phyloP scores from a whole-genome alignment of 163 green algal species.

The Scenedesmus sp. region DNA sequence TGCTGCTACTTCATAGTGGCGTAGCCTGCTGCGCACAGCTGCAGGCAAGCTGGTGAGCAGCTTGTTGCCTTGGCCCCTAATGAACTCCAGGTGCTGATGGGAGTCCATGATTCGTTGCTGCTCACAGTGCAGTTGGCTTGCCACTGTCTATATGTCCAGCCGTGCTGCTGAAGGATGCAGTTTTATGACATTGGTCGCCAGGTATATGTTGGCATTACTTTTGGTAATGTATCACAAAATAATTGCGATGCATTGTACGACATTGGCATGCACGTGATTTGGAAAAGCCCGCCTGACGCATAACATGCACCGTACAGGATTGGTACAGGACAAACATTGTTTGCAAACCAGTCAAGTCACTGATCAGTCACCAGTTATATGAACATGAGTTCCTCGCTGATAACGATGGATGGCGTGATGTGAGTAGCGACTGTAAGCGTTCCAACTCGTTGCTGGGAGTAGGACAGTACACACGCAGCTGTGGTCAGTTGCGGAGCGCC shows the following conservation, averaged over 20 bases:
- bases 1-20: conserved; percentile 37
- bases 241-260: neutral
- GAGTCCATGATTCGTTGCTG: neutral
- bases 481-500: neutral
- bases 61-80: conserved; percentile 27
- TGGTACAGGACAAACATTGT: neutral
- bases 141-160: no score
- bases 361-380: no score
- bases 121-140: neutral
- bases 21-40: neutral
- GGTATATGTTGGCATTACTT: no score
- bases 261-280: neutral
- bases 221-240: no score
- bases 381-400: no score
- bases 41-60: conserved; percentile 38
- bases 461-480: neutral
- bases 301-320: no score
- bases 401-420: no score
- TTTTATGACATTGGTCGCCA: neutral
- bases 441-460: no score
- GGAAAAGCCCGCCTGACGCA: conserved; percentile 7
- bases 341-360: no score
- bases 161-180: no score
- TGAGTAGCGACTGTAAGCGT: no score
- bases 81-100: conserved; percentile 28